Evolutionary conservation across 257 asterid genomes (phyloP).

Genomic region (Dorcoceras hygrometricum): DNA sequence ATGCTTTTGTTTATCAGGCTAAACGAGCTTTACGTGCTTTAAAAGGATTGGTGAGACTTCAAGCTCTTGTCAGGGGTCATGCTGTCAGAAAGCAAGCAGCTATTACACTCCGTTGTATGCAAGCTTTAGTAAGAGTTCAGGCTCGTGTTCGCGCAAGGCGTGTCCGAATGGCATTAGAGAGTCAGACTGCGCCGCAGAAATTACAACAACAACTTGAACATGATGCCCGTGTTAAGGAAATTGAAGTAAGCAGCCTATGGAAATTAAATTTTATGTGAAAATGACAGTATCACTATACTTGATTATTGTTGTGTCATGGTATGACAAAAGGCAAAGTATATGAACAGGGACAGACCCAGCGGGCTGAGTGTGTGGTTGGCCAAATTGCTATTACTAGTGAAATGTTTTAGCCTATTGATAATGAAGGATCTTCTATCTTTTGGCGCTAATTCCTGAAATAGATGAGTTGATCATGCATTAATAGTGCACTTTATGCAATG

Average conservation of each 20-base stretch:
- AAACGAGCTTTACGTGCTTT: slow-evolving; percentile 52
- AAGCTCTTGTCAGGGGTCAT: slow-evolving; percentile 59
- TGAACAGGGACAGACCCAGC: neutral
- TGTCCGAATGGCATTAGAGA: slow-evolving; percentile 60
- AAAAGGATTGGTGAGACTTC: slow-evolving; percentile 59
- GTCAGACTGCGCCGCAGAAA: slow-evolving; percentile 56
- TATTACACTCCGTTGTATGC: slow-evolving; percentile 87
- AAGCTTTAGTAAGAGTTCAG: slow-evolving; percentile 89
- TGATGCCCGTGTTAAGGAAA: slow-evolving; percentile 65
- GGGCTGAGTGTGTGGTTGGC: neutral
- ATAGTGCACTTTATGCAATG: neutral
- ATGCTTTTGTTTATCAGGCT: slow-evolving; percentile 37
- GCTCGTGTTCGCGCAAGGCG: slow-evolving; percentile 70
- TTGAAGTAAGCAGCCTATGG: slow-evolving; percentile 48
- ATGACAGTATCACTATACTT: neutral
- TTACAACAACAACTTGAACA: slow-evolving; percentile 56
- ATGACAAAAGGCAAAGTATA: neutral
- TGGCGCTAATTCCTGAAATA: neutral
- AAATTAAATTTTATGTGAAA: neutral
- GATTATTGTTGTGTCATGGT: neutral
- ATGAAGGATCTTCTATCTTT: neutral
- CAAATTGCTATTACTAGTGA: neutral
- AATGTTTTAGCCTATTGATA: too few relatives aligned
- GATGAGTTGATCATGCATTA: neutral
- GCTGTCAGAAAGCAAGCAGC: slow-evolving; percentile 86